phyloP scores from a whole-genome alignment of 352 stramenopile species.

The Sclerospora graminicola region DNA sequence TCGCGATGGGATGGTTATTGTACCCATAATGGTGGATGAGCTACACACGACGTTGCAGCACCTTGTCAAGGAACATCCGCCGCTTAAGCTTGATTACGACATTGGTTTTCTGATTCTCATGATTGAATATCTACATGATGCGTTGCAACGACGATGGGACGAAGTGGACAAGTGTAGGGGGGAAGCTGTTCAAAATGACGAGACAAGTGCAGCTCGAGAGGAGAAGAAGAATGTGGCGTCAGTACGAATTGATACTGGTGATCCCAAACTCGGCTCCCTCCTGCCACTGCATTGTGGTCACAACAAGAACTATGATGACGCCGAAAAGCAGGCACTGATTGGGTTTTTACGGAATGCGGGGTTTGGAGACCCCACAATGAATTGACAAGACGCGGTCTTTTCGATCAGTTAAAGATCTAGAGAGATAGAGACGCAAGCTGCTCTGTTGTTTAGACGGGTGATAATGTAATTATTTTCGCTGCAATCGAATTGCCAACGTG shows the following conservation, averaged over 20 bases:
- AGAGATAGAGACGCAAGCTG: no score
- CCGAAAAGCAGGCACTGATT: constrained; percentile 58
- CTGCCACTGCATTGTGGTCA: constrained; percentile 75
- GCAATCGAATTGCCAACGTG: no score
- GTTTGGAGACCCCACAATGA: constrained; percentile 18
- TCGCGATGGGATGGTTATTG: constrained; percentile 54
- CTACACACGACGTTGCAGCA: constrained; percentile 40
- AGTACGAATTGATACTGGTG: constrained; percentile 24
- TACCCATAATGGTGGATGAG: constrained; percentile 46
- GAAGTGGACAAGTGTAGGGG: constrained; percentile 21
- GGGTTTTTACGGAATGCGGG: constrained; percentile 39
- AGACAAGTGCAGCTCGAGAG: constrained; percentile 1
- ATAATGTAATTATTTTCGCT: no score
- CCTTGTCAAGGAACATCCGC: constrained; percentile 45
- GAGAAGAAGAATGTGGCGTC: constrained; percentile 8
- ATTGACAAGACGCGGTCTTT: neutral
- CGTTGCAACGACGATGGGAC: constrained; percentile 47
- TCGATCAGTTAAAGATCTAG: no score
- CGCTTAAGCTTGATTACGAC: constrained; percentile 64
- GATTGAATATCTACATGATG: constrained; percentile 68
- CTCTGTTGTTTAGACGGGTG: no score
- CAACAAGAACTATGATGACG: constrained; percentile 76
- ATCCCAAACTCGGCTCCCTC: constrained; percentile 38
- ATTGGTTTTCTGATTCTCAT: constrained; percentile 60
- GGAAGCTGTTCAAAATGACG: constrained; percentile 6